phyloP scores from a whole-genome alignment of 495 filamentous ascomycete genomes.

The Hypoxylon intermedium region DNA sequence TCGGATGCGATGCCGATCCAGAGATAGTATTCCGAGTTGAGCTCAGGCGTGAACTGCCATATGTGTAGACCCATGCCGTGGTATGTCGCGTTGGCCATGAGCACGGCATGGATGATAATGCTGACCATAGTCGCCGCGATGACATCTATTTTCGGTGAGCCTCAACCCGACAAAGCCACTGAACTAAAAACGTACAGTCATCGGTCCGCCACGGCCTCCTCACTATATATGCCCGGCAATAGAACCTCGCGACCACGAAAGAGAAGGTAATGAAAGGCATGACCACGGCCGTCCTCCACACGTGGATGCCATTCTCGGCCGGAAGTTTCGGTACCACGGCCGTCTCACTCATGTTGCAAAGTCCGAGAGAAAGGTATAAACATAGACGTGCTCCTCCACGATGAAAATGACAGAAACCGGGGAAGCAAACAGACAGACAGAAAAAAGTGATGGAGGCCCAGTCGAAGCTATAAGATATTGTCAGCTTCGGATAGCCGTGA shows the following conservation, averaged over 20 bases:
- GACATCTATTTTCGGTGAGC: constrained; percentile 31
- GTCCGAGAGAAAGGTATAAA: constrained; percentile 5
- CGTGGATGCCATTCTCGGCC: constrained; percentile 43
- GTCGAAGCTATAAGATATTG: constrained; percentile 2
- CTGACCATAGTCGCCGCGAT: constrained; percentile 39
- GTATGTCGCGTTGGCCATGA: constrained; percentile 43
- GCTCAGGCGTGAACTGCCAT: constrained; percentile 44
- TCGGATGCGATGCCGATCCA: constrained; percentile 50
- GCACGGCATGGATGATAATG: constrained; percentile 37
- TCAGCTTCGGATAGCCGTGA: neutral
- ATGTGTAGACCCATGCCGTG: constrained; percentile 45
- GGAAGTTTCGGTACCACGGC: constrained; percentile 35
- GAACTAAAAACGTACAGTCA: constrained; percentile 34
- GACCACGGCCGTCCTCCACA: constrained; percentile 40
- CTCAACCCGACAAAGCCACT: neutral
- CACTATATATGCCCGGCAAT: constrained; percentile 35
- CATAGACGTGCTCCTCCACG: neutral
- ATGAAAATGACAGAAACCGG: neutral
- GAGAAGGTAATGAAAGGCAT: constrained; percentile 42
- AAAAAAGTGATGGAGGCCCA: neutral
- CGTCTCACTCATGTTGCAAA: constrained; percentile 31
- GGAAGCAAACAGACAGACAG: neutral
- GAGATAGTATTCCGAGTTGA: constrained; percentile 44
- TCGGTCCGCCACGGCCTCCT: constrained; percentile 31
- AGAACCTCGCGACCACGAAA: constrained; percentile 42